phyloP scores from a whole-genome alignment of 177 flowering plant species.

The Vitis hybrid region DNA sequence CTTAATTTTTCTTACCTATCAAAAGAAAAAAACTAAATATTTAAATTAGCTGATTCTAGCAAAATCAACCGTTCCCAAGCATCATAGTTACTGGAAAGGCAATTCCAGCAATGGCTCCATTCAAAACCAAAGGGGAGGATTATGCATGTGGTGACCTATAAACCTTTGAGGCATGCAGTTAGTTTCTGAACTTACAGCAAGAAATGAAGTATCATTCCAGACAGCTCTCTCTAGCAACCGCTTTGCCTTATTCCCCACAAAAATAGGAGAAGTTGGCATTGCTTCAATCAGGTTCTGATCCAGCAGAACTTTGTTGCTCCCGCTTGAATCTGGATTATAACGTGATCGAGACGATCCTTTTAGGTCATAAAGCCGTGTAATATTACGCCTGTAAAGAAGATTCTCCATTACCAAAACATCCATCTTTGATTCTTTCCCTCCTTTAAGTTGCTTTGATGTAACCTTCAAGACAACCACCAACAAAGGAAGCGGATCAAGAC shows the following conservation, averaged over 20 bases:
- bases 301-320: constrained; percentile 79
- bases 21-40: too few species aligned
- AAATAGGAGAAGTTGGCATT: constrained; percentile 95
- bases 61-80: background rate
- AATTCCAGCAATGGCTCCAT: too few species aligned
- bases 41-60: background rate
- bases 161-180: background rate
- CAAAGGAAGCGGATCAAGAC: background rate
- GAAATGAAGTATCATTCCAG: constrained; percentile 94
- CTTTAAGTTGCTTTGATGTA: constrained; percentile 67
- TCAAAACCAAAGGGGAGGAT: too few species aligned
- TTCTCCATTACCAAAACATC: constrained; percentile 92
- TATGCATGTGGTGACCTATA: too few species aligned
- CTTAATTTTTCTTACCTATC: too few species aligned
- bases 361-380: constrained; percentile 81
- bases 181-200: constrained; percentile 64
- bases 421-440: constrained; percentile 79
- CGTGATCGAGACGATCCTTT: constrained; percentile 86
- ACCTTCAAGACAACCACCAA: constrained; percentile 39
- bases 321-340: constrained; percentile 77
- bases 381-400: constrained; percentile 65
- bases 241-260: constrained; percentile 90
- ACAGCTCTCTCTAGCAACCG: constrained; percentile 88
- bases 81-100: too few species aligned
- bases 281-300: constrained; percentile 93